Base-by-base conservation (phyloP, 805 yeast species). In the Cyberlindnera xishuangbannaensis region DNA sequence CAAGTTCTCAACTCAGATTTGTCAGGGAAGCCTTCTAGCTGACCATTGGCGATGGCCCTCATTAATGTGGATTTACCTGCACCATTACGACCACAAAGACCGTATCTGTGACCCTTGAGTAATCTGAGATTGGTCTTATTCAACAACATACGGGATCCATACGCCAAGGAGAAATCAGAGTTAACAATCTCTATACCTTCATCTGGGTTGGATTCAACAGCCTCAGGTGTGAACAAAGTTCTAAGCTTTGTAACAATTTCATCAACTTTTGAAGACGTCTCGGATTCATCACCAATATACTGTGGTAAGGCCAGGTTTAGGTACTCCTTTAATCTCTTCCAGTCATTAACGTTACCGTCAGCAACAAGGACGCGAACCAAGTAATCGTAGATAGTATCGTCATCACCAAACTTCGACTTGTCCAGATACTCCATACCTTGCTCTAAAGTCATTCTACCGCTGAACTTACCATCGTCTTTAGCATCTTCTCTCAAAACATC, bases 71-170 rank as follows among this genome's bases (percentile, higher is more conserved):
- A 87, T 63, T 90, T 90, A 68, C 98, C 98, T 40, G 96, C 97
- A 73, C 98, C 98, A 58, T 90, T 90, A 65, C 97, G 73, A 58
- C 98, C 98, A 71, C 96, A 86, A 41, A 90, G 72, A 69, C 98
- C 98, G 56, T 90, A 90, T 63, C 98, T 76, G 64, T 85, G 97
- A 51, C 97, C 97, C 65, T 88, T 86, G 49, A 84, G 67, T 43
- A 90, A 71, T 55, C 95, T 76, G 57, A 90, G 67, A 41, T 73
- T 83, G 29, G 98, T 87, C 66, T 92, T 92, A 71, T 88, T 90
- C 50, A 90, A 69, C 49, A 92, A 73, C 97, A 90, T 90, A 64
- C 97, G 78, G 18, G 96, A 84, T 63, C 98, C 98, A 57, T 92
- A 92, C 24, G 98, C 98, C 46, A 90, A 68, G 0, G 97, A 92